phyloP scores from a whole-genome alignment of 2,329 filamentous ascomycete genomes.

The Fusarium avenaceum region DNA sequence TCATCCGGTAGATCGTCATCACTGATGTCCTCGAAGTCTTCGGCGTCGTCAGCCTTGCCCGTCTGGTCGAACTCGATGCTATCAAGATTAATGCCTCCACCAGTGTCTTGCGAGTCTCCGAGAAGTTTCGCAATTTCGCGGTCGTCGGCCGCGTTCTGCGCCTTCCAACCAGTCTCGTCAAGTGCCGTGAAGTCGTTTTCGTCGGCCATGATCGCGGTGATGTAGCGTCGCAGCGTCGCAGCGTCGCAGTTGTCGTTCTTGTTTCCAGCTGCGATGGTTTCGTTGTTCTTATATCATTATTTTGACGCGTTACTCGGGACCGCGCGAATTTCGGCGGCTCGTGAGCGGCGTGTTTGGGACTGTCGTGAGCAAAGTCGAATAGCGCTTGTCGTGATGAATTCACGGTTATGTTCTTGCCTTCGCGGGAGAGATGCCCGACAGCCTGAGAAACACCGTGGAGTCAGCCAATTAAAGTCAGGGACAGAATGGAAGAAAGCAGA shows the following conservation, averaged over 20 bases:
- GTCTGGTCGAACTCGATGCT: slow-evolving; percentile 68
- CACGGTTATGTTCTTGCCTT: slow-evolving; percentile 30
- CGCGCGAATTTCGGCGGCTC: slow-evolving; percentile 17
- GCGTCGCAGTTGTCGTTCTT: slow-evolving; percentile 43
- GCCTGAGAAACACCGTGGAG: slow-evolving; percentile 24
- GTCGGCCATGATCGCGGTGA: slow-evolving; percentile 52
- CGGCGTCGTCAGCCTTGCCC: slow-evolving; percentile 91
- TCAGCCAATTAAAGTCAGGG: slow-evolving; percentile 31
- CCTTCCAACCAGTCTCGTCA: slow-evolving; percentile 56
- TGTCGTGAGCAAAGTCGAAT: slow-evolving; percentile 1
- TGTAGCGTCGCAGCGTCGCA: slow-evolving; percentile 37
- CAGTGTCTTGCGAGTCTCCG: slow-evolving; percentile 57
- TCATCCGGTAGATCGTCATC: slow-evolving; percentile 93
- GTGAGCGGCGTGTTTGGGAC: slow-evolving; percentile 12
- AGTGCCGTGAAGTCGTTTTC: slow-evolving; percentile 54
- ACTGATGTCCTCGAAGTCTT: slow-evolving; percentile 91
- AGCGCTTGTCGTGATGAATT: slow-evolving; percentile 27
- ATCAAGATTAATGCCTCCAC: slow-evolving; percentile 60
- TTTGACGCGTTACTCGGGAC: slow-evolving; percentile 18
- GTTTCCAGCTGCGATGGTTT: slow-evolving; percentile 42
- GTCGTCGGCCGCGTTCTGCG: slow-evolving; percentile 65
- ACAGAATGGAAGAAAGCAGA: slow-evolving; percentile 15
- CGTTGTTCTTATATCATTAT: slow-evolving; percentile 48
- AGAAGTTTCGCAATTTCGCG: slow-evolving; percentile 62
- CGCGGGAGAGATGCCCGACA: slow-evolving; percentile 17